Evolutionary conservation across 2,329 filamentous ascomycete species (phyloP).

Genomic region (Scedosporium boydii): DNA sequence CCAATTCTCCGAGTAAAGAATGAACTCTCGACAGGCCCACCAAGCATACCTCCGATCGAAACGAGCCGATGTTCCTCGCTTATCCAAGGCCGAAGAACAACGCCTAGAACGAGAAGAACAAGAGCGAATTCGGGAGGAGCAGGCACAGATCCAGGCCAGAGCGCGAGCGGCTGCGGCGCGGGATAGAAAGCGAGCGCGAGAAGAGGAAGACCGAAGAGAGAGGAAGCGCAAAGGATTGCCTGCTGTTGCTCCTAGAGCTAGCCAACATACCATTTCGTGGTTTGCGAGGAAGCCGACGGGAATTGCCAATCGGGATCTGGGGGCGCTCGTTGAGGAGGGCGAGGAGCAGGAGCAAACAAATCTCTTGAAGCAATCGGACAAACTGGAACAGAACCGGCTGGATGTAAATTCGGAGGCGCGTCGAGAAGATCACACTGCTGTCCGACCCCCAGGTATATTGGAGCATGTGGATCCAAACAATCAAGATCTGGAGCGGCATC

Average conservation of each 20-base stretch:
- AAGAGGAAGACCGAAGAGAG: conserved; percentile 35
- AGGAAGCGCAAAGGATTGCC: conserved; percentile 44
- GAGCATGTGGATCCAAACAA: not conserved
- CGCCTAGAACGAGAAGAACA: conserved; percentile 36
- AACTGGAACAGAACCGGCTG: too few species aligned
- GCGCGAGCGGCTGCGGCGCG: conserved; percentile 37
- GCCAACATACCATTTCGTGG: conserved; percentile 46
- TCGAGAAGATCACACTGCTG: too few species aligned
- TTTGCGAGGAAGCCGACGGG: conserved; percentile 29
- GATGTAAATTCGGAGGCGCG: too few species aligned
- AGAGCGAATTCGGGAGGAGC: conserved; percentile 42
- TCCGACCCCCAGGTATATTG: too few species aligned
- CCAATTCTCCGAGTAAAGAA: not conserved
- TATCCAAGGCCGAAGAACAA: conserved; percentile 31
- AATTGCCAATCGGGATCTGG: not conserved
- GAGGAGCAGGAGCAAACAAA: not conserved
- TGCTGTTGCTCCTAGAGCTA: conserved; percentile 42
- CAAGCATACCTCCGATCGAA: conserved; percentile 2
- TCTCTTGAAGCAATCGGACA: not conserved
- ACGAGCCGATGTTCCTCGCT: conserved; percentile 21
- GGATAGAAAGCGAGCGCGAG: conserved; percentile 48
- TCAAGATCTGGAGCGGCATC: too few species aligned
- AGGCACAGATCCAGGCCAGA: conserved; percentile 38
- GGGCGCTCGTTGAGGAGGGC: not conserved
- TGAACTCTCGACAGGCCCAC: not conserved